Conservation (phyloP, 805 yeast species). For the Spathaspora sp. region DNA sequence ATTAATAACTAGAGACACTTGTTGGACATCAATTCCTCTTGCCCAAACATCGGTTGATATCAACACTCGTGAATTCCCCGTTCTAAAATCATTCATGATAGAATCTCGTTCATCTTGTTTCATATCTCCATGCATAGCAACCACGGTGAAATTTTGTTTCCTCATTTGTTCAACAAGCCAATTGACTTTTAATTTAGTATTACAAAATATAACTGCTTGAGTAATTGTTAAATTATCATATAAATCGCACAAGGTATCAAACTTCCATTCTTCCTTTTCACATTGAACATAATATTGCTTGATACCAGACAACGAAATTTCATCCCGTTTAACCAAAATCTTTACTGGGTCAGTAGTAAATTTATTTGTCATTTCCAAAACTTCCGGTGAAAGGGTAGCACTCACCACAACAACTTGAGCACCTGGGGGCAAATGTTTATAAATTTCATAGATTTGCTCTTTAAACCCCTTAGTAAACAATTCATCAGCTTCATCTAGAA, state of each 20-base stretch:
- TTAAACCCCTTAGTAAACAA: conserved; percentile 89
- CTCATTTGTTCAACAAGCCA: conserved; percentile 79
- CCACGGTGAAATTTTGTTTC: conserved; percentile 82
- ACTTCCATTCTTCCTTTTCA: conserved; percentile 90
- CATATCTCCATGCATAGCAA: conserved; percentile 96
- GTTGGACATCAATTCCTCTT: conserved; percentile 98
- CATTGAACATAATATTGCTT: conserved; percentile 89
- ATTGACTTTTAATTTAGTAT: conserved; percentile 93
- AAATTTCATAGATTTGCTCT: conserved; percentile 91
- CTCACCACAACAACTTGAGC: conserved; percentile 92
- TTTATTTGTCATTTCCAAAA: conserved; percentile 84
- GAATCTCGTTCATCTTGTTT: conserved; percentile 91
- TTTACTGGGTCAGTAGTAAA: conserved; percentile 93
- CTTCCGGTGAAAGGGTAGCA: conserved; percentile 92
- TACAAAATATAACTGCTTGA: conserved; percentile 97
- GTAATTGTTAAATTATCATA: conserved; percentile 94
- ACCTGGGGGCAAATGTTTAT: conserved; percentile 75
- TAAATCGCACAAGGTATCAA: conserved; percentile 89
- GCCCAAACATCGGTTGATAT: conserved; percentile 98
- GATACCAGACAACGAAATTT: conserved; percentile 90
- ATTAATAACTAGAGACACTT: conserved; percentile 92
- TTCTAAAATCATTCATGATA: conserved; percentile 93
- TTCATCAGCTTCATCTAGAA: conserved; percentile 97
- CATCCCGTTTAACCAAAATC: conserved; percentile 91
- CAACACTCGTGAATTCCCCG: conserved; percentile 88